Conservation (phyloP, 371 early-diverging fungal species). For the Polyrhizophydium stewartii region DNA sequence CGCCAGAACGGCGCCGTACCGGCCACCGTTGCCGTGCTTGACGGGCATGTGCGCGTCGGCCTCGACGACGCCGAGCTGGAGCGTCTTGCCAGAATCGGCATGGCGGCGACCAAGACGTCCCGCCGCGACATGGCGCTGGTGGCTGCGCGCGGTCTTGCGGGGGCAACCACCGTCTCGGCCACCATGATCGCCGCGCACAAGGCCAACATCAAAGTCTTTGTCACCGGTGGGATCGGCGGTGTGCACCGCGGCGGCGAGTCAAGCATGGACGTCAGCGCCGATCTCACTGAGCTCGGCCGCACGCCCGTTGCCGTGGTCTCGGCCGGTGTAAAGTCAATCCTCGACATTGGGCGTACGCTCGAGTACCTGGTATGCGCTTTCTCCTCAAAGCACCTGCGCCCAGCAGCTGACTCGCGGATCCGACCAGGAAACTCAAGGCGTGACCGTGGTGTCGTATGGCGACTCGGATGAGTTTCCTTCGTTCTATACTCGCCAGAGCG, state of each 20-base stretch:
- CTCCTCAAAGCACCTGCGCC: no score
- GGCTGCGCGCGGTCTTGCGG: constrained; percentile 23
- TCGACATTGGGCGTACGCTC: constrained; percentile 85
- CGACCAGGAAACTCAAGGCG: constrained; percentile 81
- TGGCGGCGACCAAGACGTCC: constrained; percentile 71
- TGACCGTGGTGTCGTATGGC: constrained; percentile 78
- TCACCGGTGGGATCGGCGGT: constrained; percentile 96
- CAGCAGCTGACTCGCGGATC: not conserved
- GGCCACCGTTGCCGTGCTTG: constrained; percentile 86
- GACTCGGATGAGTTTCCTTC: constrained; percentile 72
- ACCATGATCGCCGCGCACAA: constrained; percentile 82
- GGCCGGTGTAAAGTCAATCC: constrained; percentile 89
- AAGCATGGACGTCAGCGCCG: constrained; percentile 85
- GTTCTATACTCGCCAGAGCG: constrained; percentile 79
- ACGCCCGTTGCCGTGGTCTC: constrained; percentile 92
- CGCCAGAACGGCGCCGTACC: constrained; percentile 70
- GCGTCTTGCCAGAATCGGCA: constrained; percentile 57
- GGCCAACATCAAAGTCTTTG: constrained; percentile 85
- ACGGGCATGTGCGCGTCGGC: constrained; percentile 74
- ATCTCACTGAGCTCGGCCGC: constrained; percentile 85
- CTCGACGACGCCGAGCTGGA: constrained; percentile 52
- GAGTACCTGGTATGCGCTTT: constrained; percentile 61
- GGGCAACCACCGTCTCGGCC: constrained; percentile 88
- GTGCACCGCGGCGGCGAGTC: constrained; percentile 82
- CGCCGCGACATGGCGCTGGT: constrained; percentile 78